Evolutionary conservation across 768 basidiomycete genomes (phyloP), one percentile per base, ranked within the genome.

Genomic region (Coprinopsis strossmayeri): DNA sequence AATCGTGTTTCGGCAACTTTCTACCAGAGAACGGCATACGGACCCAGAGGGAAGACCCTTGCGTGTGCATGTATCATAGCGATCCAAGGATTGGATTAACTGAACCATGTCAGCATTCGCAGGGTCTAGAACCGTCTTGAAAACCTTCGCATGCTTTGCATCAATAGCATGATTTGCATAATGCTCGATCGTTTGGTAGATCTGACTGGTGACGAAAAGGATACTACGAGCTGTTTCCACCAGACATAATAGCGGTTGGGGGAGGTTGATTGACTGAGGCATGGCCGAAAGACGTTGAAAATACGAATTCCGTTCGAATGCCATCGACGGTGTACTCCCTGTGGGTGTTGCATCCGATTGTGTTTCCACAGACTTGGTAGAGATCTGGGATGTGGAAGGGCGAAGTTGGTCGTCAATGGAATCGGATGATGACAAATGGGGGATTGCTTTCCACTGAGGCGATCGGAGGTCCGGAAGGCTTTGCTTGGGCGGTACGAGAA

Each of bases 141-240:
- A 74, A 5, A 90, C 78, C 3, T 83, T 79, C 3, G 91, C 81
- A 23, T 93, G 73, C 18, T 89, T 80, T 45, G 94, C 90, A 59
- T 92, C 84, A 52, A 84, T 79, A 25, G 86, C 85, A 53, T 87
- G 87, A 18, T 84, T 74, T 28, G 85, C 84, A 64, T 93, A 95
- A 57, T 94, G 89, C 45, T 89, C 83, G 35, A 99, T 69, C 0
- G 90, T 82, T 56, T 92, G 82, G 61, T 95, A 87, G 35, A 97
- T 79, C 65, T 97, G 94, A 34, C 89, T 90, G 53, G 92, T 74
- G 2, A 91, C 87, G 61, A 96, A 98, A 32, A 97, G 76, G 49
- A 98, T 83, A 20, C 89, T 92, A 23, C 96, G 84, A 39, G 91
- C 84, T n/a, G 87, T 84, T 58, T 98, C 92, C 37, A 92, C 76